Evolutionary conservation across 2,329 filamentous ascomycete genomes (phyloP).

Genomic region (Venturia aucupariae): DNA sequence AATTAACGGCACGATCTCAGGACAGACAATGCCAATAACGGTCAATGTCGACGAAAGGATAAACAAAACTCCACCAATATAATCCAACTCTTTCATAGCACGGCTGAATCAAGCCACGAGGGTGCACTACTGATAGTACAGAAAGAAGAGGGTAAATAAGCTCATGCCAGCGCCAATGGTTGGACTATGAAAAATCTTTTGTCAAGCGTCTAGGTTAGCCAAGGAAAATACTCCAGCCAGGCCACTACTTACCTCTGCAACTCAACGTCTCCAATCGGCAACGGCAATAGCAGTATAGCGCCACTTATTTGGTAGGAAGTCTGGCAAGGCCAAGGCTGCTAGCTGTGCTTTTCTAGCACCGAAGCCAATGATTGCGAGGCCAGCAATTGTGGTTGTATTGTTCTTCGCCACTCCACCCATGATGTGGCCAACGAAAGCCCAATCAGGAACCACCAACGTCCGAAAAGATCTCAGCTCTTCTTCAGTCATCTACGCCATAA

Average conservation of each 20-base stretch:
- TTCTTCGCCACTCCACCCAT: constrained; percentile 16
- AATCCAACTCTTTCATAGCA: constrained; percentile 25
- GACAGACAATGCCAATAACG: constrained; percentile 23
- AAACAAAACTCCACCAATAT: constrained; percentile 26
- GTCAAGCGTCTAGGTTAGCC: constrained; percentile 2
- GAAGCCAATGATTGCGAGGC: constrained; percentile 12
- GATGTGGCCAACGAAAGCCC: constrained; percentile 15
- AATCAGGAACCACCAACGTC: constrained; percentile 17
- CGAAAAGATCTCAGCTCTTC: constrained; percentile 16
- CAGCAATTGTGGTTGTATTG: constrained; percentile 15
- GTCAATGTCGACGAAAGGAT: constrained; percentile 21
- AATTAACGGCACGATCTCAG: constrained; percentile 1
- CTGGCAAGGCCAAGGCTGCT: constrained; percentile 20
- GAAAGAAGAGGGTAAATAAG: constrained; percentile 14
- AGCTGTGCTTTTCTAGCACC: constrained; percentile 15
- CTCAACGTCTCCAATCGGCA: constrained; percentile 33
- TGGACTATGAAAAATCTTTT: neutral
- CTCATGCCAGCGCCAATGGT: constrained; percentile 6
- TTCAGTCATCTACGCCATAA: constrained; percentile 5
- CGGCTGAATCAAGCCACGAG: constrained; percentile 16
- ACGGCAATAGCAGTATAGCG: constrained; percentile 35
- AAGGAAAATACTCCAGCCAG: constrained; percentile 16
- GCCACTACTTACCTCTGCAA: constrained; percentile 31
- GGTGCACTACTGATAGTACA: constrained; percentile 16
- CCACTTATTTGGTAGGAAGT: constrained; percentile 21